A percentile compares a stretch with the other conserved stretches of the same genome.
These are phyloP conservation scores for Vigna mungo DNA, from an alignment of 306 rosid genomes.

Conservation along the genomic window DNA sequence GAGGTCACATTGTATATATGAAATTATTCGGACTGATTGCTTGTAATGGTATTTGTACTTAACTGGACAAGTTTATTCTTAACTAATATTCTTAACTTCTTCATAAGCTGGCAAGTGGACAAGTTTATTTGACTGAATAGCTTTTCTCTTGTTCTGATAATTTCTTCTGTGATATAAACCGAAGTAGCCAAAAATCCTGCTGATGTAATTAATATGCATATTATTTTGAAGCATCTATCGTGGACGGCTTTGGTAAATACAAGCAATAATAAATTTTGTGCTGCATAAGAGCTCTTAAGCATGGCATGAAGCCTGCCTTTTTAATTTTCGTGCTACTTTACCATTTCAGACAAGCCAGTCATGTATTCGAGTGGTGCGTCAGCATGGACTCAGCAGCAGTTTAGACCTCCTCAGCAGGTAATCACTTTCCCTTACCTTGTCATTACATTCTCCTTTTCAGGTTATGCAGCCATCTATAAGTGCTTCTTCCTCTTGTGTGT, in stretches of 20 bases:
- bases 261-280: neutral
- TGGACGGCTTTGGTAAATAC: too few relatives aligned
- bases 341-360: conserved; percentile 71
- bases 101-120: too few relatives aligned
- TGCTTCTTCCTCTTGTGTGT: conserved; percentile 46
- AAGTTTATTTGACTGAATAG: too few relatives aligned
- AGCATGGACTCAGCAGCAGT: conserved; percentile 56
- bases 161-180: neutral
- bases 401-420: conserved; percentile 77
- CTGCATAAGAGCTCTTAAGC: conserved; percentile 20
- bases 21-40: conserved; percentile 30
- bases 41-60: conserved; percentile 21
- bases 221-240: conserved; percentile 11
- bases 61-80: conserved; percentile 30
- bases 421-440: conserved; percentile 1
- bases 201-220: conserved; percentile 13
- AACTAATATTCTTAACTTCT: conserved; percentile 19
- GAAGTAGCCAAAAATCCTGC: neutral
- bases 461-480: conserved; percentile 51
- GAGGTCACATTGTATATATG: conserved; percentile 23
- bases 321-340: conserved; percentile 16
- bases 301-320: neutral
- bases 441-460: conserved; percentile 27
- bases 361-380: conserved; percentile 65
- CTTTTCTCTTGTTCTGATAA: neutral